phyloP scores from a whole-genome alignment of 169 alveolate species.

The Plasmodium gaboni region DNA sequence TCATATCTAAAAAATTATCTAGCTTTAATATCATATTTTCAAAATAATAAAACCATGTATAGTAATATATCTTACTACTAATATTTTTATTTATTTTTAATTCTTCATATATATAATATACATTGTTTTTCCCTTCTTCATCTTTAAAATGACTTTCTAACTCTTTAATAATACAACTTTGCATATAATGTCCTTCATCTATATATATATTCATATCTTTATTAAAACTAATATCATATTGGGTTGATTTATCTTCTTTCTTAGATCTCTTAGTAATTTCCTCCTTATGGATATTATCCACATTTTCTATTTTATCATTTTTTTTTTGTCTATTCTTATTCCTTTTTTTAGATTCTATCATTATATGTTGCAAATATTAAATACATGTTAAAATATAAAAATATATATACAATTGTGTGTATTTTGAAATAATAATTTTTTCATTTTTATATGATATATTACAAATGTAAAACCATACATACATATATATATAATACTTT shows the following conservation, averaged over 20 bases:
- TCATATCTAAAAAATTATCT: slow-evolving; percentile 20
- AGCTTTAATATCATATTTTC: slow-evolving; percentile 55
- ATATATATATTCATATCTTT: not conserved
- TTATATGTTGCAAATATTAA: not conserved
- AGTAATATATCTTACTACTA: slow-evolving; percentile 19
- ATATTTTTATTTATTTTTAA: slow-evolving; percentile 38
- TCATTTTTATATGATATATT: slow-evolving; percentile 1
- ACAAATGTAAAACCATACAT: not conserved
- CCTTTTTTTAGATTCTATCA: slow-evolving; percentile 32
- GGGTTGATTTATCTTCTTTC: slow-evolving; percentile 1
- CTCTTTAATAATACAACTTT: not conserved
- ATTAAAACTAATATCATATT: slow-evolving; percentile 1
- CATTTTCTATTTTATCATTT: slow-evolving; percentile 13
- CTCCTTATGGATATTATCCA: slow-evolving; percentile 4
- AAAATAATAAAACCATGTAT: slow-evolving; percentile 70
- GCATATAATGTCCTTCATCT: slow-evolving; percentile 5
- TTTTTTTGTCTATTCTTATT: slow-evolving; percentile 22
- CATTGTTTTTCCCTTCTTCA: slow-evolving; percentile 24
- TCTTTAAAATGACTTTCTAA: not conserved
- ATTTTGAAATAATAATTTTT: not conserved
- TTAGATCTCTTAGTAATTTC: slow-evolving; percentile 17
- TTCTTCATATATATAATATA: slow-evolving; percentile 45
- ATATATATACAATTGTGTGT: no score
- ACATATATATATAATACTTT: not conserved
- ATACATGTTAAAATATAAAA: no score